A percentile compares a stretch with the other conserved stretches of the same genome.
These are phyloP conservation scores for Lunularia cruciata DNA, from an alignment of 225 moss, liverwort and hornwort genomes.

Conservation along the genomic window DNA sequence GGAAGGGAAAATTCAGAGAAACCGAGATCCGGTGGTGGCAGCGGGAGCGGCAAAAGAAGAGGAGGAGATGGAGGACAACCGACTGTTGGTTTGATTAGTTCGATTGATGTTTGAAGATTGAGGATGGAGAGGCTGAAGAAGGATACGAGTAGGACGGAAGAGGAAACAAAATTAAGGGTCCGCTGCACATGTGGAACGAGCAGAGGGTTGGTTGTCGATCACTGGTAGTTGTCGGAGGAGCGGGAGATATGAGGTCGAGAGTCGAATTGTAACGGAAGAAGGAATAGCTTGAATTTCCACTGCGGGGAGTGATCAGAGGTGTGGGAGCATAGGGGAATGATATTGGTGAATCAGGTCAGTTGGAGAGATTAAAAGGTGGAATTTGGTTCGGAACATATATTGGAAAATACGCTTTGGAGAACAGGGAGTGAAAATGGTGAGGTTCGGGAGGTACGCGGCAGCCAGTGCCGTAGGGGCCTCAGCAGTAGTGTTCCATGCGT, in stretches of 20 bases:
- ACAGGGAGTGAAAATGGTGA: constrained; percentile 58
- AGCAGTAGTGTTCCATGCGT: constrained; percentile 83
- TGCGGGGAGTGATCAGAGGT: not conserved
- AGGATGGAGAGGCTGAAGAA: too few relatives aligned
- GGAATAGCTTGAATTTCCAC: not conserved
- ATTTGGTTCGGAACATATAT: not conserved
- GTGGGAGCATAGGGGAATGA: not conserved
- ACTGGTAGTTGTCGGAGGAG: too few relatives aligned
- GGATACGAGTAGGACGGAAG: too few relatives aligned
- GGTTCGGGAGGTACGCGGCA: constrained; percentile 91
- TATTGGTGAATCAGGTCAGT: not conserved
- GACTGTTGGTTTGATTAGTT: too few relatives aligned
- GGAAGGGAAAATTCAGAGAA: too few relatives aligned
- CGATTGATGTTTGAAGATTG: too few relatives aligned
- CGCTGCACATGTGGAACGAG: too few relatives aligned
- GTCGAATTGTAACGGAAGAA: not conserved
- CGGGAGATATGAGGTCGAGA: not conserved
- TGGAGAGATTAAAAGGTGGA: not conserved
- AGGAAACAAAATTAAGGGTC: too few relatives aligned
- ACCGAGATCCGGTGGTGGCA: too few relatives aligned
- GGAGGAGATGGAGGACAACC: too few relatives aligned
- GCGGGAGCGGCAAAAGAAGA: too few relatives aligned
- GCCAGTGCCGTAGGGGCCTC: constrained; percentile 80
- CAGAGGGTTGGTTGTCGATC: too few relatives aligned
- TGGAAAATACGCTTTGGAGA: not conserved